Percentiles rank a stretch among this genome's conserved stretches.
Conservation (phyloP, 2,329 filamentous ascomycete genomes). For the Diaporthe australafricana region DNA sequence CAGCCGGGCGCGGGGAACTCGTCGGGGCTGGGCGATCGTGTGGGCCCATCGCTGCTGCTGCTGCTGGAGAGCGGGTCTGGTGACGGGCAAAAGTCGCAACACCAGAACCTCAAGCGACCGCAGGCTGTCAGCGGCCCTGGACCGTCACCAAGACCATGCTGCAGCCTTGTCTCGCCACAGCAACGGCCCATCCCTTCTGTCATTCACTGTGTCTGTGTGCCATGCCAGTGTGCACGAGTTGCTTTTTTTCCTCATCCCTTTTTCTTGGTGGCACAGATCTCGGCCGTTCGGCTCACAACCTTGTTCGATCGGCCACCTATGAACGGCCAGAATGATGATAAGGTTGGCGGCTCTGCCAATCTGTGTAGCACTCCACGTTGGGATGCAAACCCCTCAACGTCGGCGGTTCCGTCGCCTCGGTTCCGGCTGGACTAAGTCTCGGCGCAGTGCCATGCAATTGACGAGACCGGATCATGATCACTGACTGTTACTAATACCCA, state of each 20-base stretch:
- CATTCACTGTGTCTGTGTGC: background rate
- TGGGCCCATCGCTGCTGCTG: constrained; percentile 13
- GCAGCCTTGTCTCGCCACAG: constrained; percentile 25
- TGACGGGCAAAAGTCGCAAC: constrained; percentile 10
- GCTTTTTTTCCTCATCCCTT: background rate
- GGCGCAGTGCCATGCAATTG: background rate
- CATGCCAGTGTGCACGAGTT: background rate
- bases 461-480: background rate
- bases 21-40: background rate
- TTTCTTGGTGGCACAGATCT: constrained; percentile 10
- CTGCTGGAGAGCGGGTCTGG: constrained; percentile 19
- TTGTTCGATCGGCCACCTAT: background rate
- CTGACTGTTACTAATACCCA: background rate
- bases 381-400: background rate
- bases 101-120: constrained; percentile 4
- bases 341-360: constrained; percentile 22
- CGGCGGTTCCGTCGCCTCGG: constrained; percentile 17
- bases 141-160: constrained; percentile 16
- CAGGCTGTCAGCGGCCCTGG: background rate
- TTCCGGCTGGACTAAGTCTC: background rate
- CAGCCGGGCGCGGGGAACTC: constrained; percentile 7
- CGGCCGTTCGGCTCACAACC: constrained; percentile 1
- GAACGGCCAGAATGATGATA: background rate
- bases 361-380: background rate
- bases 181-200: background rate